These are phyloP conservation scores for Alternaria gaisen DNA, from an alignment of 2,329 filamentous ascomycete genomes.

Conservation along the genomic window DNA sequence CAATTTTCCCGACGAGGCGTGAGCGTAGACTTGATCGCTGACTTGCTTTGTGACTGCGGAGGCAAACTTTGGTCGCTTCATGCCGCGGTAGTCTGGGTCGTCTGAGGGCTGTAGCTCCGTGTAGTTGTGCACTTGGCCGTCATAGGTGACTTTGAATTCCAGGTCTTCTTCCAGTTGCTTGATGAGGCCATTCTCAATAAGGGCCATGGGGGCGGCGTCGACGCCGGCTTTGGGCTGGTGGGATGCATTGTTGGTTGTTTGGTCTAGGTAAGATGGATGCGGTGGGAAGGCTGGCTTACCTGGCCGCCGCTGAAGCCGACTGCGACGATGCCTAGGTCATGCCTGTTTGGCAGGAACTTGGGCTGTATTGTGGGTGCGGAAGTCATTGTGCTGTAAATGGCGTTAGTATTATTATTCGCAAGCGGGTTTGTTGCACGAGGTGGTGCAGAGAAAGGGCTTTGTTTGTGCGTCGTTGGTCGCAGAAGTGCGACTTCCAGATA, in stretches of 20 bases:
- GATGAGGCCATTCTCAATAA: slow-evolving; percentile 88
- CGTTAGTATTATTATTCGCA: slow-evolving; percentile 4
- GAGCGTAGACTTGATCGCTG: slow-evolving; percentile 83
- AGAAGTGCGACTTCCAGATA: background rate
- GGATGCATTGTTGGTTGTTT: slow-evolving; percentile 5
- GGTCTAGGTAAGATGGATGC: no score
- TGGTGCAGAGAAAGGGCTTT: background rate
- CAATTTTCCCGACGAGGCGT: slow-evolving; percentile 83
- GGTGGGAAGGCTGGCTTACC: slow-evolving; percentile 62
- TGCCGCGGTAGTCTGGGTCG: slow-evolving; percentile 84
- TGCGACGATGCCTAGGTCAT: slow-evolving; percentile 89
- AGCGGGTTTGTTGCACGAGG: background rate
- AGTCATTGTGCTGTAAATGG: slow-evolving; percentile 54
- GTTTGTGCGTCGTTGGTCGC: slow-evolving; percentile 8
- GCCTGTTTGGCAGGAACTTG: slow-evolving; percentile 80
- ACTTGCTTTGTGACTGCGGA: slow-evolving; percentile 84
- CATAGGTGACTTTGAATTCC: slow-evolving; percentile 86
- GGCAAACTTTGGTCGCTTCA: slow-evolving; percentile 92
- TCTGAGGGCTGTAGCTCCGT: slow-evolving; percentile 72
- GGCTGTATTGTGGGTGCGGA: slow-evolving; percentile 66
- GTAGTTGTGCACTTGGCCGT: slow-evolving; percentile 84
- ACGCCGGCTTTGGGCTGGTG: slow-evolving; percentile 85
- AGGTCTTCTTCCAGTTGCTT: slow-evolving; percentile 84
- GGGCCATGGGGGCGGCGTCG: slow-evolving; percentile 85
- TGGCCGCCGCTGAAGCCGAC: slow-evolving; percentile 97